A percentile compares a stretch with the other conserved stretches of the same genome.
Conservation (phyloP, 2,329 filamentous ascomycete species). For the Ambrosiella cleistominuta region DNA sequence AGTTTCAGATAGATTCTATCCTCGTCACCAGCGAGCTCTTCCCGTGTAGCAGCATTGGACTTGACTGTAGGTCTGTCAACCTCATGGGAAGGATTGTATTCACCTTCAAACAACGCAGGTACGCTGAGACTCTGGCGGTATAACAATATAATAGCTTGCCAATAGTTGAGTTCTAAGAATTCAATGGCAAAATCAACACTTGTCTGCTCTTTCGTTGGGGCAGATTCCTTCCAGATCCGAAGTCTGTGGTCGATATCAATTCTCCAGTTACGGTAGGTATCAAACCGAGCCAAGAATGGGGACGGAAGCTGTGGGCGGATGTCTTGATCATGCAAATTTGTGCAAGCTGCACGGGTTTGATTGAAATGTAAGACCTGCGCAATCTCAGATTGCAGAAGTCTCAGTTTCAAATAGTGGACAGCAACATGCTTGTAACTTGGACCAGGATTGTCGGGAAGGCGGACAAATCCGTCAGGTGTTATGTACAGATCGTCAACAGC, state of each 20-base stretch:
- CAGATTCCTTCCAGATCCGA: constrained; percentile 69
- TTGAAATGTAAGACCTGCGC: constrained; percentile 85
- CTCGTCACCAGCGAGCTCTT: constrained; percentile 61
- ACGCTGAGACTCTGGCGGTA: constrained; percentile 83
- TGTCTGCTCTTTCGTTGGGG: constrained; percentile 60
- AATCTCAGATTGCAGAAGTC: constrained; percentile 84
- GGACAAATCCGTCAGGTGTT: constrained; percentile 56
- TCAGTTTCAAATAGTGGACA: constrained; percentile 79
- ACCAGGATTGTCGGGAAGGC: constrained; percentile 38
- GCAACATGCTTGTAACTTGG: constrained; percentile 82
- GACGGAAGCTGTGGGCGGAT: constrained; percentile 67
- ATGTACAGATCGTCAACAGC: constrained; percentile 77
- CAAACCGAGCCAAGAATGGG: constrained; percentile 68
- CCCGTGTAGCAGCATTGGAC: constrained; percentile 32
- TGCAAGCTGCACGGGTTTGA: constrained; percentile 63
- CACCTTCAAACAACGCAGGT: constrained; percentile 66
- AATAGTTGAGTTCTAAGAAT: constrained; percentile 90
- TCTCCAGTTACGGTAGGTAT: constrained; percentile 76
- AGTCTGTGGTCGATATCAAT: constrained; percentile 70
- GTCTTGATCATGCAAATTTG: constrained; percentile 44
- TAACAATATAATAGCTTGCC: constrained; percentile 91
- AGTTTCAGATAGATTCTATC: constrained; percentile 88
- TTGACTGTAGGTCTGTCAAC: constrained; percentile 34
- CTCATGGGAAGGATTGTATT: constrained; percentile 49
- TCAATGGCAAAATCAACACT: constrained; percentile 80